Conservation (phyloP, 2,329 filamentous ascomycete genomes). For the Cladophialophora yegresii region DNA sequence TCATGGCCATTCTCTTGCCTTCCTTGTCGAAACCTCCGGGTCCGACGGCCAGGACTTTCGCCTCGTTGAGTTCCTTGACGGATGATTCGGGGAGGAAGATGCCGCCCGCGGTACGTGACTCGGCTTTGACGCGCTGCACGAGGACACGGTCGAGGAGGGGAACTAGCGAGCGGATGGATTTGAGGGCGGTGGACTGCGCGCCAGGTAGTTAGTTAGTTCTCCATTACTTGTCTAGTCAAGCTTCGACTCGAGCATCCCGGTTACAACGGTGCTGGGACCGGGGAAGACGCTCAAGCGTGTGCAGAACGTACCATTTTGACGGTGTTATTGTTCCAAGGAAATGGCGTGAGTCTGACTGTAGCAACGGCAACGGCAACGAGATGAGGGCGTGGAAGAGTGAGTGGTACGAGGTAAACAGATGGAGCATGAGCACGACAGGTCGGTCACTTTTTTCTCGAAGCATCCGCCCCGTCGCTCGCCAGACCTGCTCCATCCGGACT, state of each 20-base stretch:
- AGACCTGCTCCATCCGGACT: constrained; percentile 21
- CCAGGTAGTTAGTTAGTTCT: constrained; percentile 3
- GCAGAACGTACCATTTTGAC: constrained; percentile 27
- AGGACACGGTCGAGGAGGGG: constrained; percentile 98
- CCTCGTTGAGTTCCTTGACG: constrained; percentile 98
- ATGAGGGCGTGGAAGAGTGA: not conserved
- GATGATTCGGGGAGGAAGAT: constrained; percentile 97
- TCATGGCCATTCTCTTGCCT: constrained; percentile 82
- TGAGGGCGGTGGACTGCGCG: constrained; percentile 61
- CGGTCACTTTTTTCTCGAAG: constrained; percentile 32
- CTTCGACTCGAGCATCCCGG: not conserved
- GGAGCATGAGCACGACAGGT: constrained; percentile 12
- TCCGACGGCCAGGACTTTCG: constrained; percentile 91
- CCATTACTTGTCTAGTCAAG: constrained; percentile 4
- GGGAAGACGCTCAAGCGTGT: not conserved
- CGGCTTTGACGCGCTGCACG: constrained; percentile 95
- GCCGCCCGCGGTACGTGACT: constrained; percentile 91
- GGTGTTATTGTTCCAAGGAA: not conserved
- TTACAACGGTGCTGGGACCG: not conserved
- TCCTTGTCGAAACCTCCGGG: constrained; percentile 85
- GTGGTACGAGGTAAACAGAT: constrained; percentile 34
- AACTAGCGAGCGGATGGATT: constrained; percentile 90
- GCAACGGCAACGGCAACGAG: not conserved
- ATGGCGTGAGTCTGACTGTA: not conserved
- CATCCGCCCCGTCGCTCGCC: constrained; percentile 23